Base-by-base conservation (phyloP, 768 basidiomycete genomes). In the Rhizopogon vesiculosus region DNA sequence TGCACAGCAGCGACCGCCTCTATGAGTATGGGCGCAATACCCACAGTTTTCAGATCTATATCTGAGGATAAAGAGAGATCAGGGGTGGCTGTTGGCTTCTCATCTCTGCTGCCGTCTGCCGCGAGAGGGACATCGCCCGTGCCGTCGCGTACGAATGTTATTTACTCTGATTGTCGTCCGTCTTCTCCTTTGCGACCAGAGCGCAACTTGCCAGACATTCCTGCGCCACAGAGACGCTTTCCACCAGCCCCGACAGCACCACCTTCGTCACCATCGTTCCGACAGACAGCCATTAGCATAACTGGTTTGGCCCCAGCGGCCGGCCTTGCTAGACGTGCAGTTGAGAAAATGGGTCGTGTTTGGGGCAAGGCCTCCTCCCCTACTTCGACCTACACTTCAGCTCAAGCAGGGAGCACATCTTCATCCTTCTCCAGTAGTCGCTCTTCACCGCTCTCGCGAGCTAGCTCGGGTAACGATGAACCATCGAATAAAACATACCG, bases 201-300 rank as follows among this genome's bases (percentile, higher is more conserved):
- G 46, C 69, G 68, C 41, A 62, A 64, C 42, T 57, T 69, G 40
- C 71, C 72, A 35, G 62, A 67, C 56, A 57, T 67, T 61, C 64
- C 71, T 56, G 62, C 62, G 52, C 38, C 61, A 45, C 56, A 51
- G 43, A 59, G 53, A 54, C 62, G 60, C 42, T 16, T 38, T 9
- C 38, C 54, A 7, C 25, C 51, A 25, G 38, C 56, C 1, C 57
- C 61, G 38, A 59, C 55, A 19, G 12, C 28, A 18, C 38, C 57
- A 39, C 60, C 54, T 51, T 56, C 65, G 25, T 65, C 69, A 42
- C 69, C 72, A 10, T 71, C 74, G 28, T 71, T 79, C 58, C 73
- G 86, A 19, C 85, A 83, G 63, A 83, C 86, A n/a, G 80, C 89
- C 16, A 78, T 90, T 59, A 89, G 87, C 62, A 84, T 91, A 74